Conservation (phyloP, 1,139 yeast genomes). For the Hansenula lynferdii region DNA sequence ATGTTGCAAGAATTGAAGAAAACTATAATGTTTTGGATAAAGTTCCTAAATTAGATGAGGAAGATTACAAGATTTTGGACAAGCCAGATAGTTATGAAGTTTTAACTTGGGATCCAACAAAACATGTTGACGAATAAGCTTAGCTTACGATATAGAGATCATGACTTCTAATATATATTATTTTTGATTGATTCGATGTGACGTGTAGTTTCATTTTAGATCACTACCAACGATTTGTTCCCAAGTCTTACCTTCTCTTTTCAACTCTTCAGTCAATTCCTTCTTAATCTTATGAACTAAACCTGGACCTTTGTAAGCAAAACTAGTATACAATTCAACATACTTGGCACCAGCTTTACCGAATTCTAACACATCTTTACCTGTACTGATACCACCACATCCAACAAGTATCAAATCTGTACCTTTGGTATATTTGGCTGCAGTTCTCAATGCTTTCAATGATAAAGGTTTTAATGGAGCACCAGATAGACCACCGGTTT, state of each 20-base stretch:
- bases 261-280: constrained; percentile 63
- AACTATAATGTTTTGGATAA: constrained; percentile 33
- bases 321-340: constrained; percentile 81
- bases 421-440: constrained; percentile 74
- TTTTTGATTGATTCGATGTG: too few species aligned
- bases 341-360: constrained; percentile 92
- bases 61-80: constrained; percentile 9
- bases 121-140: too few species aligned
- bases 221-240: constrained; percentile 63
- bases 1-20: constrained; percentile 41
- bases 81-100: constrained; percentile 16
- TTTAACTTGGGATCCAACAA: constrained; percentile 21
- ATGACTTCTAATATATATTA: too few species aligned
- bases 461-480: constrained; percentile 84
- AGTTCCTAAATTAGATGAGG: constrained; percentile 14
- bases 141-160: too few species aligned
- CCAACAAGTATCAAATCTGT: constrained; percentile 71
- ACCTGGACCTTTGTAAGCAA: constrained; percentile 93
- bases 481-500: constrained; percentile 91
- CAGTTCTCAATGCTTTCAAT: constrained; percentile 59
- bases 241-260: constrained; percentile 81
- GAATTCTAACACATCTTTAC: constrained; percentile 85
- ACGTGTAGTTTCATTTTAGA: constrained; percentile 5
- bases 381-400: constrained; percentile 88
- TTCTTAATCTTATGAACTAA: constrained; percentile 72